Conservation (phyloP, 2,329 filamentous ascomycete species). For the Aspergillus neoniger region DNA sequence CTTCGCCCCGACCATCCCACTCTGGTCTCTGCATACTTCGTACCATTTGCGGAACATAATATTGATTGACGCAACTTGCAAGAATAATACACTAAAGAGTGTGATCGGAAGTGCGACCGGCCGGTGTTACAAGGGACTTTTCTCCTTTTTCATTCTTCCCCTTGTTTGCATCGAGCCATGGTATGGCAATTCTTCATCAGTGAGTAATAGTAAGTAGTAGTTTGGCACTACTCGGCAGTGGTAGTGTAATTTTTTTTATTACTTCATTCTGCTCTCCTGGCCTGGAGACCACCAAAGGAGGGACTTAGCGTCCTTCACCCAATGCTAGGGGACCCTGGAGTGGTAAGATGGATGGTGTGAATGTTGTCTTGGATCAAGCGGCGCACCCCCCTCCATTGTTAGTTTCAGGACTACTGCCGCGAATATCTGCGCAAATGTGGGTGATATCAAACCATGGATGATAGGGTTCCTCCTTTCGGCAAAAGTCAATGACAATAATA, state of each 20-base stretch:
- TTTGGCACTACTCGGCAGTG: neutral
- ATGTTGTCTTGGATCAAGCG: conserved; percentile 11
- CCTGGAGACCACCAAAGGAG: neutral
- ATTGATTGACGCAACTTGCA: conserved; percentile 2
- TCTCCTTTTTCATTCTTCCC: neutral
- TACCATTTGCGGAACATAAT: conserved; percentile 5
- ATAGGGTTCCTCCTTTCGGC: conserved; percentile 6
- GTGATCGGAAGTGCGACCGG: neutral
- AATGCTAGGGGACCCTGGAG: conserved; percentile 16
- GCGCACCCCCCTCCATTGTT: neutral
- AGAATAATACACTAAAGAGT: neutral
- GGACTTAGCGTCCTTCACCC: conserved; percentile 9
- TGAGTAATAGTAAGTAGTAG: neutral
- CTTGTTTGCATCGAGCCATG: neutral
- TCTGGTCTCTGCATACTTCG: neutral
- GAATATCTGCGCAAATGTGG: conserved; percentile 9
- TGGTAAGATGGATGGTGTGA: conserved; percentile 5
- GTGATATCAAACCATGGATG: conserved; percentile 12
- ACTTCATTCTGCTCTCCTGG: neutral
- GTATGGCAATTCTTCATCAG: neutral
- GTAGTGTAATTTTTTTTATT: no score
- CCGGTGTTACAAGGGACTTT: neutral
- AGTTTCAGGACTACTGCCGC: conserved; percentile 10
- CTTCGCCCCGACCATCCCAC: neutral
- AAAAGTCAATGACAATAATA: conserved; percentile 8